phyloP scores from a whole-genome alignment of 495 filamentous ascomycete genomes.

The Penicillium chermesinum region DNA sequence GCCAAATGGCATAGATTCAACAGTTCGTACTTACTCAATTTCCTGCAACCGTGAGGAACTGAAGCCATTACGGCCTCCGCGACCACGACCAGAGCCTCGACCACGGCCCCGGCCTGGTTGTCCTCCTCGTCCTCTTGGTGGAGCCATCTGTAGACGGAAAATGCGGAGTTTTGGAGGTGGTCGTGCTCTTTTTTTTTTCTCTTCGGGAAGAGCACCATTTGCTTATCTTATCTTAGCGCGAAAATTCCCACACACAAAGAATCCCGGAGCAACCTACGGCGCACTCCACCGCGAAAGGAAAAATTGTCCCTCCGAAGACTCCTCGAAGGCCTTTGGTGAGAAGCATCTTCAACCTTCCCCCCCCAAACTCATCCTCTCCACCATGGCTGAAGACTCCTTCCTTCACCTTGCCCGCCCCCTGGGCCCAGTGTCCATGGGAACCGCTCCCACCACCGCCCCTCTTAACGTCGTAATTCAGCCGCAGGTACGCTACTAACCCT shows the following conservation, averaged over 20 bases:
- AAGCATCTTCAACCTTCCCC: conserved; percentile 15
- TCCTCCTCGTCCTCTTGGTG: conserved; percentile 19
- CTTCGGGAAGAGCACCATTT: conserved; percentile 1
- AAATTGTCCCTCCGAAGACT: conserved; percentile 30
- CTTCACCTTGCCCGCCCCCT: conserved; percentile 91
- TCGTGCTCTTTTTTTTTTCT: conserved; percentile 6
- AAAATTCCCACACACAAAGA: conserved; percentile 47
- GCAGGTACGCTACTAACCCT: conserved; percentile 58
- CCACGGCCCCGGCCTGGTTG: conserved; percentile 11
- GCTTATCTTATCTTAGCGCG: conserved; percentile 55
- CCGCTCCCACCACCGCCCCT: conserved; percentile 78
- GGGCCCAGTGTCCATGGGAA: conserved; percentile 69
- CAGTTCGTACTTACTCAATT: conserved; percentile 27
- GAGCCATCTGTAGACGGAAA: conserved; percentile 15
- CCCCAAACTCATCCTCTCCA: conserved; percentile 28
- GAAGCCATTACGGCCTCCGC: conserved; percentile 34
- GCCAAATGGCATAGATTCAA: not conserved
- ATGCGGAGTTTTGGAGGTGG: conserved; percentile 3
- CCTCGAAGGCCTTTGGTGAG: conserved; percentile 9
- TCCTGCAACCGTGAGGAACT: conserved; percentile 39
- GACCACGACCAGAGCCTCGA: conserved; percentile 18
- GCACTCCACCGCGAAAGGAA: conserved; percentile 24
- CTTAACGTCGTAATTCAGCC: conserved; percentile 91
- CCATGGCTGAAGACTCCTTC: conserved; percentile 85
- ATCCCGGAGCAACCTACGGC: conserved; percentile 32